Percentiles rank a stretch among this genome's conserved stretches.
Conservation (phyloP, 257 asterid species). For the Nemophila menziesii region DNA sequence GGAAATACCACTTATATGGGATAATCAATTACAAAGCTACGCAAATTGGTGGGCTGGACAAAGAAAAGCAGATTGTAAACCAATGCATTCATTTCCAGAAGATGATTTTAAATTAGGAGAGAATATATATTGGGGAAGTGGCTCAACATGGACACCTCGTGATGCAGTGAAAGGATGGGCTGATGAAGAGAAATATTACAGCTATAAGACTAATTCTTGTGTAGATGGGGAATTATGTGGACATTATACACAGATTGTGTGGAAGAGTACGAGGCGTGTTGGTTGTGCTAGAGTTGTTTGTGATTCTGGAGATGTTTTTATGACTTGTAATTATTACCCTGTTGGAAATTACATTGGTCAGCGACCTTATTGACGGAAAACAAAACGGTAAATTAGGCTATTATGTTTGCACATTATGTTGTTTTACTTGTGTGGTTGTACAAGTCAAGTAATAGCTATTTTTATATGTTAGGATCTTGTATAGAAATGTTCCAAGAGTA, state of each 20-base stretch:
- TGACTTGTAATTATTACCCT: background rate
- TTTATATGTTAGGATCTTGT: no score
- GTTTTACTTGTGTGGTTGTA: no score
- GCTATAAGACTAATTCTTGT: background rate
- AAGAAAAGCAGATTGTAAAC: slow-evolving; percentile 1
- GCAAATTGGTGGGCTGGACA: slow-evolving; percentile 15
- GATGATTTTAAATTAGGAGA: slow-evolving; percentile 14
- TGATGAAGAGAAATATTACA: background rate
- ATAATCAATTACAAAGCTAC: slow-evolving; percentile 7
- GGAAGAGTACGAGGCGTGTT: background rate
- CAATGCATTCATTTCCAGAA: slow-evolving; percentile 15
- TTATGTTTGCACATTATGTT: no score
- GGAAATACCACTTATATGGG: slow-evolving; percentile 9
- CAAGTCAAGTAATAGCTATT: no score
- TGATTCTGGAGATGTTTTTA: background rate
- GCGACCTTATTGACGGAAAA: background rate
- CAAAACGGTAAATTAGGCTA: no score
- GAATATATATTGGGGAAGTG: slow-evolving; percentile 18
- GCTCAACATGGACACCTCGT: slow-evolving; percentile 9
- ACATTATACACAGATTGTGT: background rate
- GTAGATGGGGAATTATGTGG: background rate
- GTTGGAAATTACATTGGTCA: background rate
- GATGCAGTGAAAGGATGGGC: slow-evolving; percentile 17
- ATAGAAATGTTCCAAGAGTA: no score
- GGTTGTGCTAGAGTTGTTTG: background rate